Evolutionary conservation across 164 flowering plant genomes (phyloP).

Genomic region (Paratinospora sagittata): DNA sequence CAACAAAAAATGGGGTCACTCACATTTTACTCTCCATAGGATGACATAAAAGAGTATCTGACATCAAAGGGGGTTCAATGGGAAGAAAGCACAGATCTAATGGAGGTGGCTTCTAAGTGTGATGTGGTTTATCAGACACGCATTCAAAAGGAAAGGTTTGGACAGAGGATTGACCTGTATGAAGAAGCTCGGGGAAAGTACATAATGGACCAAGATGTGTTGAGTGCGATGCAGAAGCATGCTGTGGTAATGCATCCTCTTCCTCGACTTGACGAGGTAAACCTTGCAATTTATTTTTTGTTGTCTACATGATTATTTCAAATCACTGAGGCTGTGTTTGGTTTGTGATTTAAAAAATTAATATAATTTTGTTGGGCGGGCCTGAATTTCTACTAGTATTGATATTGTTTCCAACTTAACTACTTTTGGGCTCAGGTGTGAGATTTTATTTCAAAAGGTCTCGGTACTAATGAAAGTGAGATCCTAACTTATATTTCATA

Average conservation of each 20-base stretch:
- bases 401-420: no score
- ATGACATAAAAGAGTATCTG: conserved; percentile 85
- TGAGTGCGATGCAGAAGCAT: conserved; percentile 76
- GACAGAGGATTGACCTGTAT: conserved; percentile 73
- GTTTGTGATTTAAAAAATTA: no score
- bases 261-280: conserved; percentile 96
- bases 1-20: background rate
- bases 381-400: no score
- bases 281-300: background rate
- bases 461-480: no score
- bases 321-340: no score
- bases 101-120: conserved; percentile 88
- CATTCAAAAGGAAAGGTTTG: conserved; percentile 84
- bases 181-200: conserved; percentile 95
- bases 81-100: conserved; percentile 85
- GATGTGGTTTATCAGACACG: conserved; percentile 98
- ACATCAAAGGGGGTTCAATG: conserved; percentile 69
- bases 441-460: no score
- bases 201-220: conserved; percentile 54
- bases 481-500: no score
- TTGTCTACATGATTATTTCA: background rate
- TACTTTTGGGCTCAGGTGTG: no score
- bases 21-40: conserved; percentile 33
- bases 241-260: conserved; percentile 97
- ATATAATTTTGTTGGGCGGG: no score